Evolutionary conservation across 78 protist genomes (phyloP).

Genomic region (Planoprotostelium fungivorum): DNA sequence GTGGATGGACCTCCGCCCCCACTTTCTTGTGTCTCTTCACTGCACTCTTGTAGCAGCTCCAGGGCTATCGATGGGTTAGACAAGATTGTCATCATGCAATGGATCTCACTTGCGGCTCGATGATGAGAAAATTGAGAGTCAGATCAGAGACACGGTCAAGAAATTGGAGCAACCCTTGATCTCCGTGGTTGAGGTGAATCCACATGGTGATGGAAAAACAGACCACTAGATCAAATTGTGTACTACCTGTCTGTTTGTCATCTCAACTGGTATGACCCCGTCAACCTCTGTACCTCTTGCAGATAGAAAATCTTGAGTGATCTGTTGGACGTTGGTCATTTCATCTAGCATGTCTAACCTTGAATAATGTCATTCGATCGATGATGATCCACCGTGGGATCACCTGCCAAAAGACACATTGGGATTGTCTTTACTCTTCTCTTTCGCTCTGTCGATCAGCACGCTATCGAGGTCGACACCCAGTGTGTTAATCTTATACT

Average conservation of each 20-base stretch:
- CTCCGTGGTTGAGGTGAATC: not conserved
- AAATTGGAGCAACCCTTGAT: not conserved
- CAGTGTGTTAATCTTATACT: no score
- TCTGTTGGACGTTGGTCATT: not conserved
- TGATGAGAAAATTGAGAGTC: not conserved
- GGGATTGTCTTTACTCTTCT: not conserved
- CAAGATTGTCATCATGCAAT: not conserved
- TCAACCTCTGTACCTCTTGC: no score
- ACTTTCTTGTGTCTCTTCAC: not conserved
- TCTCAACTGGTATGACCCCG: not conserved
- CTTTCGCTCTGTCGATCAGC: not conserved
- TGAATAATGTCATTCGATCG: not conserved
- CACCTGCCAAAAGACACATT: not conserved
- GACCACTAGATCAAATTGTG: not conserved
- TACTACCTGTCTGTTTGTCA: not conserved
- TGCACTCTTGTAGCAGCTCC: not conserved
- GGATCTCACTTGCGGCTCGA: not conserved
- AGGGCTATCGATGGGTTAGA: not conserved
- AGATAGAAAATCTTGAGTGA: not conserved
- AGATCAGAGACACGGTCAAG: not conserved
- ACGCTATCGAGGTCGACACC: not conserved
- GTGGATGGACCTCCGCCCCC: not conserved
- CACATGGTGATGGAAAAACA: not conserved
- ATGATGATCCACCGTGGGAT: no score
- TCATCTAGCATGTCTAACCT: not conserved